These are phyloP conservation scores for Pseudocercospora musae DNA, from an alignment of 2,329 filamentous ascomycete species.

Conservation along the genomic window DNA sequence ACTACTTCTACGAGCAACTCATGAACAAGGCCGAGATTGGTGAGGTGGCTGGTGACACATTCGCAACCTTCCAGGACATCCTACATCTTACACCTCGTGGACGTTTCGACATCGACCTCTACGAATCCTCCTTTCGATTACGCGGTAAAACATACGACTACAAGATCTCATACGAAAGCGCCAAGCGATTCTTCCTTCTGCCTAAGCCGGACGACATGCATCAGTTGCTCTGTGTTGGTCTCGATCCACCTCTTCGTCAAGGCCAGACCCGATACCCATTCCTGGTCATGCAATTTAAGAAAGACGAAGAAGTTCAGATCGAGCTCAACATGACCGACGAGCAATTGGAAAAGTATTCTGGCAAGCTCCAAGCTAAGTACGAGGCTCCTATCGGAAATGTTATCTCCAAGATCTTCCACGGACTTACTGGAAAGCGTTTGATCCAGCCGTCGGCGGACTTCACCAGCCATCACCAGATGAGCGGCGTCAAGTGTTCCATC, in stretches of 20 bases:
- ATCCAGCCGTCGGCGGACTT: slow-evolving; percentile 94
- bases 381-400: slow-evolving; percentile 92
- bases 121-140: slow-evolving; percentile 93
- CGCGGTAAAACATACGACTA: slow-evolving; percentile 99
- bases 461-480: slow-evolving; percentile 85
- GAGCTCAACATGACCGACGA: slow-evolving; percentile 96
- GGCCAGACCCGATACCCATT: slow-evolving; percentile 98
- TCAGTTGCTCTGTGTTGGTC: slow-evolving; percentile 87
- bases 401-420: slow-evolving; percentile 91
- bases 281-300: slow-evolving; percentile 98
- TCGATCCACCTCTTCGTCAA: slow-evolving; percentile 92
- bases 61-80: slow-evolving; percentile 94
- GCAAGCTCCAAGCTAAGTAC: slow-evolving; percentile 83
- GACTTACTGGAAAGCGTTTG: slow-evolving; percentile 90
- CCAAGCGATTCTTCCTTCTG: slow-evolving; percentile 98
- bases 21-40: slow-evolving; percentile 99
- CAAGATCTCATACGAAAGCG: slow-evolving; percentile 96
- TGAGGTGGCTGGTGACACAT: slow-evolving; percentile 96
- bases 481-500: slow-evolving; percentile 98
- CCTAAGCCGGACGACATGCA: slow-evolving; percentile 98
- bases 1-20: slow-evolving; percentile 95
- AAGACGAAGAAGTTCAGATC: slow-evolving; percentile 93
- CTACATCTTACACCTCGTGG: slow-evolving; percentile 97
- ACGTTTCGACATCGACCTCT: slow-evolving; percentile 99
- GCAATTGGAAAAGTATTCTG: slow-evolving; percentile 82